Evolutionary conservation across 2,329 filamentous ascomycete genomes (phyloP), one percentile per base, ranked within the genome.

Genomic region (Lecanicillium sp.): DNA sequence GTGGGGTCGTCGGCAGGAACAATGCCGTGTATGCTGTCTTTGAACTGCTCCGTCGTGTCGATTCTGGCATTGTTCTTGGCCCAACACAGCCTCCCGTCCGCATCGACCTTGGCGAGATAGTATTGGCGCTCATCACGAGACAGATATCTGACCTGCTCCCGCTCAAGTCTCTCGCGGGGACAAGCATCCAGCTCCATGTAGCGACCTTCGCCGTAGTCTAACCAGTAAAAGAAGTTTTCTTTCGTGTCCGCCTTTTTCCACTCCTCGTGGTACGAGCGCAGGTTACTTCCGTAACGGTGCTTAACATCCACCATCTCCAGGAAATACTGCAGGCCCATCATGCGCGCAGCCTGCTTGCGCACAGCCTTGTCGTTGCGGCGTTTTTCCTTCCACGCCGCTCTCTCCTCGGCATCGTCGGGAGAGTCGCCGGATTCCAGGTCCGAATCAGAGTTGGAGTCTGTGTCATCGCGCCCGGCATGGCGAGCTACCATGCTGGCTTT

Each of bases 141-240:
- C 17, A 96, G 65, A 55, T 95, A 96, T 14, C 89, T 75, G 2
- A 95, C 85, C 51, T 81, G 79, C 57, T 94, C 86, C 17, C 76
- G 72, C 37, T 92, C 85, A 6, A 95, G 66, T 12, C 78, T 69
- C 43, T 85, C 81, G 27, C 89, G 72, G 2, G 87, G 81, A 46
- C 87, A 87, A 0, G 76, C 72, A 4, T 78, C 72, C 11, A 90
- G 65, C 46, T 90, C 82, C 31, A 92, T 56, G 29, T 74, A 59
- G 48, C 68, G 78, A 0, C 89, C 89, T 35, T 81, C 81, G 5
- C 89, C 89, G 42, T 84, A 71, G 55, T 96, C 89, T 2, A 95
- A 69, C 88, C 89, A 95, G 62, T 88, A 90, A 58, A 95, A 95
- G 70, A 89, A 96, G 55, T 92, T 94, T 56, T 95, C 83, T 4